Evolutionary conservation across 306 rosid species (phyloP).

Genomic region (Parietaria judaica): DNA sequence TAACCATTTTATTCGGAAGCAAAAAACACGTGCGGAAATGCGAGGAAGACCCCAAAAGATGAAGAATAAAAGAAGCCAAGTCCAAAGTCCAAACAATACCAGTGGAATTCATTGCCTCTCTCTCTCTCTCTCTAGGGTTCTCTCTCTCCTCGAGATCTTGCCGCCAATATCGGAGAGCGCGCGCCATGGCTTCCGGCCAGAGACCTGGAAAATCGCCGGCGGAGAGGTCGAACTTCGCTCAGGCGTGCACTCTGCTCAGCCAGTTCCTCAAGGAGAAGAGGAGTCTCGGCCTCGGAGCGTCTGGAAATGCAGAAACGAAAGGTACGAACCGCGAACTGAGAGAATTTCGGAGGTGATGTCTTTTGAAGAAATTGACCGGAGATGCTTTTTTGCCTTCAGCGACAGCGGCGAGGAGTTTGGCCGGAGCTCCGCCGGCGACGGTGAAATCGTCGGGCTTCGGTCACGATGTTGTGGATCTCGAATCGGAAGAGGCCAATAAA

Average conservation of each 20-base stretch:
- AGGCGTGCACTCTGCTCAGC: conserved; percentile 61
- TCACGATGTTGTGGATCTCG: conserved; percentile 21
- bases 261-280: conserved; percentile 74
- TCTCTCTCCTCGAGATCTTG: neutral
- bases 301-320: conserved; percentile 32
- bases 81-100: no score
- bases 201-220: conserved; percentile 37
- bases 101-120: neutral
- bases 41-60: no score
- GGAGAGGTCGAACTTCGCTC: conserved; percentile 63
- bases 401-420: conserved; percentile 32
- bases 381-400: conserved; percentile 13
- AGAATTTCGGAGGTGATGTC: neutral
- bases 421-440: conserved; percentile 10
- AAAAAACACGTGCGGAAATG: no score
- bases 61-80: no score
- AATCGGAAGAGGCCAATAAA: conserved; percentile 31
- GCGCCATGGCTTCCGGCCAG: conserved; percentile 12
- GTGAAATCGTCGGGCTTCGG: conserved; percentile 22
- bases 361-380: neutral
- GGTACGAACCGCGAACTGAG: conserved; percentile 20
- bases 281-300: conserved; percentile 24
- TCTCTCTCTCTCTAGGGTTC: no score
- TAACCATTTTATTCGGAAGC: no score
- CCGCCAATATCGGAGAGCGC: conserved; percentile 18